Evolutionary conservation across 371 early-diverging fungal genomes (phyloP).

Genomic region (Lichtheimia ornata): DNA sequence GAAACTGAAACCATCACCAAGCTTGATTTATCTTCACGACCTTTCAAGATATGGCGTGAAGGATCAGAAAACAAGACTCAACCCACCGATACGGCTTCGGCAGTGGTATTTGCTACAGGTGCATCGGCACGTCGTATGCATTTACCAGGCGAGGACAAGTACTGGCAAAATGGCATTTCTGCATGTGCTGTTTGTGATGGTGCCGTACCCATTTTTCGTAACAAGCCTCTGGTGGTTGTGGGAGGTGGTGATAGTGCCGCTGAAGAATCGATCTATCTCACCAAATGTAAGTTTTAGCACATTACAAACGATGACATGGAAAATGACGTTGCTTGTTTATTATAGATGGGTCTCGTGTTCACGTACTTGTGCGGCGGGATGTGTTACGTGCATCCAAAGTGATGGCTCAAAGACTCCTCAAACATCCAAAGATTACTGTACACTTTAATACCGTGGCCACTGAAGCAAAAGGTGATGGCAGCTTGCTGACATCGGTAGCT

Average conservation of each 20-base stretch:
- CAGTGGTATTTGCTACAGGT: constrained; percentile 97
- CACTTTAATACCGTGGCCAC: constrained; percentile 88
- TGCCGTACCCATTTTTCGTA: constrained; percentile 95
- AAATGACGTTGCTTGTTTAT: not conserved
- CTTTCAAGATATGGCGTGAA: constrained; percentile 95
- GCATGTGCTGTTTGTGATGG: constrained; percentile 99
- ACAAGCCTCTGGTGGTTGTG: constrained; percentile 92
- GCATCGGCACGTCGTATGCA: constrained; percentile 96
- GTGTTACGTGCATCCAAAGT: constrained; percentile 96
- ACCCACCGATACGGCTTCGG: constrained; percentile 75
- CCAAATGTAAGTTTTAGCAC: constrained; percentile 63
- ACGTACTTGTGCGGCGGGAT: constrained; percentile 95
- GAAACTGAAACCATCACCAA: constrained; percentile 88
- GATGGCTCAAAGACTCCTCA: constrained; percentile 87
- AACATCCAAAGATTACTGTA: constrained; percentile 90
- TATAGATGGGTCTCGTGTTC: constrained; percentile 84
- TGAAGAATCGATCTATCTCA: constrained; percentile 97
- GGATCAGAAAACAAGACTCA: constrained; percentile 67
- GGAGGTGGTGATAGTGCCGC: constrained; percentile 99
- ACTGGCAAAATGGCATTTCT: constrained; percentile 88
- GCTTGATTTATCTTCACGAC: constrained; percentile 78
- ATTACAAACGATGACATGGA: constrained; percentile 15
- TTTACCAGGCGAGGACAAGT: constrained; percentile 57
- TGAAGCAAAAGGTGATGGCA: constrained; percentile 85
- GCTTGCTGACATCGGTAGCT: constrained; percentile 72